Base-by-base conservation (phyloP, 371 early-diverging fungal genomes). In the Ordospora pajunii region DNA sequence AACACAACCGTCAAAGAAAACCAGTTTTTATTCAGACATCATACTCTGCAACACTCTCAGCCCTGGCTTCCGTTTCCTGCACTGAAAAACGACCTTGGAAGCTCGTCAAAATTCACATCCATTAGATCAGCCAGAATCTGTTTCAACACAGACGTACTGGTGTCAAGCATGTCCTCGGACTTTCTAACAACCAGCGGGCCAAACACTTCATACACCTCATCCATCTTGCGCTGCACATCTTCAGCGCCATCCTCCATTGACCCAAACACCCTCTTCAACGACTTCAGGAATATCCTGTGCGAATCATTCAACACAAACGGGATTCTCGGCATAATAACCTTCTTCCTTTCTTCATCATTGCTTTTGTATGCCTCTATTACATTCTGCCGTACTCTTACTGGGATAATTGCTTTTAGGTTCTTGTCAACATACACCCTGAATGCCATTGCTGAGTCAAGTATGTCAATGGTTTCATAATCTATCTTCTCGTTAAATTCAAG, bases 251-350 rank as follows among this genome's bases (percentile, higher is more conserved):
- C 14, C 37, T 58, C 27, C 7, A 58, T 58, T n/a, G 40, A 14
- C 27, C 17, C 37, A 45, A 66, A 66, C 14, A 66, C 43, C 3
- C n/a, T 66, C 23, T 46, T 46, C 37, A 70, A 11, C n/a, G 53
- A 54, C 27, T 54, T 70, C 19, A 72, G 50, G 23, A 72, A 72
- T 63, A 50, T 49, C 51, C 73, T 72, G 44, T 72, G 22, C 11
- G 42, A 11, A 49, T 49, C 53, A 37, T 50, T 50, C 5, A 72
- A 2, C 11, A 72, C 51, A 64, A 72, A 72, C 0, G 73, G 73
- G 19, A 72, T 51, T 43, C 73, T 46, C 14, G 49, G 45, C n/a
- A 72, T 50, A 37, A 72, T 72, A 37, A 40, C 49, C 23, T 64
- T 27, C n/a, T 64, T 49, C 50, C 6, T 72, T 10, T 64, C 51